phyloP scores from a whole-genome alignment of 495 filamentous ascomycete genomes.

The Neurospora terricola region DNA sequence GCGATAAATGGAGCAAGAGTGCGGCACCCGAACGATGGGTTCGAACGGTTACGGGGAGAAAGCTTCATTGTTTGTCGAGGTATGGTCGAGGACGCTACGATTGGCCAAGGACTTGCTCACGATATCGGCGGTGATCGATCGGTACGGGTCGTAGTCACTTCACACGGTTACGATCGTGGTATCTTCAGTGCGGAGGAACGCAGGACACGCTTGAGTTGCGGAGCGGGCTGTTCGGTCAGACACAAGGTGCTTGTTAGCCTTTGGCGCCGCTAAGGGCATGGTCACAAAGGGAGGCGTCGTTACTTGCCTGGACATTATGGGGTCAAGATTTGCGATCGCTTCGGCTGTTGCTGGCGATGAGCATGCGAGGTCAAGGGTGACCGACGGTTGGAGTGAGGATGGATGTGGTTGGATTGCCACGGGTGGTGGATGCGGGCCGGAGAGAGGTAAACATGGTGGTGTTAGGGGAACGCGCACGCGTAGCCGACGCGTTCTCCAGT shows the following conservation, averaged over 20 bases:
- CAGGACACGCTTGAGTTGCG: background rate
- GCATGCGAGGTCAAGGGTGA: accelerated
- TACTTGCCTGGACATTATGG: background rate
- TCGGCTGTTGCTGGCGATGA: background rate
- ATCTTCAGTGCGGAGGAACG: background rate
- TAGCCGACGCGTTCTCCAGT: background rate
- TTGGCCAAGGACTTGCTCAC: background rate
- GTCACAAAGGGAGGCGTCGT: background rate
- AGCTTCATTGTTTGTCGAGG: too few relatives aligned
- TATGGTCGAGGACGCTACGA: background rate
- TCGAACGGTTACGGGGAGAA: too few relatives aligned
- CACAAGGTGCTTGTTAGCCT: background rate
- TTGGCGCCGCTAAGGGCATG: background rate
- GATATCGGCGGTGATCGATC: background rate
- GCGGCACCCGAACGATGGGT: too few relatives aligned
- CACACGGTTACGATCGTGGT: background rate
- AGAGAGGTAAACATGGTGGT: background rate
- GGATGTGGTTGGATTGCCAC: background rate
- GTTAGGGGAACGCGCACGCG: background rate
- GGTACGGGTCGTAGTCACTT: background rate
- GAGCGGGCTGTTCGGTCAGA: background rate
- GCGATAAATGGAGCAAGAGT: too few relatives aligned
- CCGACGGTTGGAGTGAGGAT: background rate
- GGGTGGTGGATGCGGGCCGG: background rate
- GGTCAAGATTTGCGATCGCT: too few relatives aligned